These are phyloP conservation scores for Podochytrium sp. DNA, from an alignment of 192 early-diverging fungal species.

Conservation along the genomic window DNA sequence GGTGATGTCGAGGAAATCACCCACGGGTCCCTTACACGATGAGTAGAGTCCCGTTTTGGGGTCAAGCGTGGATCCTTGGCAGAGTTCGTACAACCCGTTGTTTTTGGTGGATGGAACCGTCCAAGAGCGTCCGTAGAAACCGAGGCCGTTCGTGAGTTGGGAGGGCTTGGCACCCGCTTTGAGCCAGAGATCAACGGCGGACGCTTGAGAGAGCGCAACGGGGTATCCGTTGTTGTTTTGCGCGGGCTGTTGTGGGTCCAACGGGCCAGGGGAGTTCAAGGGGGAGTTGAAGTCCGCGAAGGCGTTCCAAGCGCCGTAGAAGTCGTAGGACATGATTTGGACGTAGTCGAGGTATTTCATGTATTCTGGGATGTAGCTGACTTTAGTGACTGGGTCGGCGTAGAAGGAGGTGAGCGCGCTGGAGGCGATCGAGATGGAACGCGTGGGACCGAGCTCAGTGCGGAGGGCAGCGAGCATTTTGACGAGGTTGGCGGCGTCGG, in stretches of 20 bases:
- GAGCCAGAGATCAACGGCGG: constrained; percentile 1
- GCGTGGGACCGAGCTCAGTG: not conserved
- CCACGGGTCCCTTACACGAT: not conserved
- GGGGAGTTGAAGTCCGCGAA: constrained; percentile 21
- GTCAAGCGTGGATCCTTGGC: not conserved
- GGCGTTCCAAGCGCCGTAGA: constrained; percentile 1
- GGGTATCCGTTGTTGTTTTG: constrained; percentile 14
- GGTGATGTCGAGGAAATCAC: constrained; percentile 16
- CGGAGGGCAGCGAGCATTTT: not conserved
- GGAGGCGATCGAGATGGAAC: not conserved
- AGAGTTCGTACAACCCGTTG: constrained; percentile 14
- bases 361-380: not conserved
- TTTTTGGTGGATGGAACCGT: not conserved
- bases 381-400: not conserved
- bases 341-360: not conserved
- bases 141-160: constrained; percentile 10
- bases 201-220: not conserved
- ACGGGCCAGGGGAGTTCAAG: constrained; percentile 1
- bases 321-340: constrained; percentile 18
- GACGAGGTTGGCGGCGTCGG: constrained; percentile 15
- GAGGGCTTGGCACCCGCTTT: not conserved
- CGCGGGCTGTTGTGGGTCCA: constrained; percentile 7
- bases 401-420: not conserved
- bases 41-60: too few species aligned
- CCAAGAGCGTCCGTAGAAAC: constrained; percentile 21